Percentiles rank a stretch among this genome's conserved stretches.
phyloP scores from a whole-genome alignment of 352 stramenopile genomes.

The Pythium brachiatum region DNA sequence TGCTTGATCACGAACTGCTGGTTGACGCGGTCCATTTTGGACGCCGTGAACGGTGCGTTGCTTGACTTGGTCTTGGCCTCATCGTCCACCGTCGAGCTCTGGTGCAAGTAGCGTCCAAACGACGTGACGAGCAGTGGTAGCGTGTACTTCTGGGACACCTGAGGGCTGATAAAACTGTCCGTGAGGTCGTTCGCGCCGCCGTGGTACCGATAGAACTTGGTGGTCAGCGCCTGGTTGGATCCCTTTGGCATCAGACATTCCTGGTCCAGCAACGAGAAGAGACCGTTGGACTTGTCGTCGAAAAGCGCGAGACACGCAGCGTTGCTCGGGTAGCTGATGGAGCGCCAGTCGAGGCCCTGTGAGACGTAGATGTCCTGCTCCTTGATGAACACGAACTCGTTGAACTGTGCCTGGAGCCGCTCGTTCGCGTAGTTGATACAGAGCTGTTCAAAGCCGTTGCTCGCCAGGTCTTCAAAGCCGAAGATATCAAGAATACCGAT shows the following conservation, averaged over 20 bases:
- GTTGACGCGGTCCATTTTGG: constrained; percentile 83
- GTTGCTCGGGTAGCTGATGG: constrained; percentile 80
- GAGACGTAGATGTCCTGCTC: constrained; percentile 82
- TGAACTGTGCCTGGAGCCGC: constrained; percentile 83
- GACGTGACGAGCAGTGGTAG: constrained; percentile 61
- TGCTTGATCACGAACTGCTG: constrained; percentile 81
- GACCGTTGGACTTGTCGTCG: constrained; percentile 72
- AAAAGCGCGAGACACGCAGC: constrained; percentile 76
- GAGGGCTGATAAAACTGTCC: constrained; percentile 31
- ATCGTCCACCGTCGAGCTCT: constrained; percentile 22
- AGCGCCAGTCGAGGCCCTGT: constrained; percentile 85
- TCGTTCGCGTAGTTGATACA: constrained; percentile 90
- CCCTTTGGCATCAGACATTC: constrained; percentile 84
- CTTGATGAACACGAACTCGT: constrained; percentile 87
- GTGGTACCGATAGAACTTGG: constrained; percentile 83
- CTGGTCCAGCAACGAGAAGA: constrained; percentile 83
- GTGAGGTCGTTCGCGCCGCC: constrained; percentile 32
- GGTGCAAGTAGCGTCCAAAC: constrained; percentile 61
- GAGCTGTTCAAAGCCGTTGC: constrained; percentile 85
- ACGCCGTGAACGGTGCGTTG: constrained; percentile 65
- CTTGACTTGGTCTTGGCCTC: constrained; percentile 34
- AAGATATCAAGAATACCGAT: constrained; percentile 91
- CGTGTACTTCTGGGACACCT: constrained; percentile 44
- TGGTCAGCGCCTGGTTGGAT: constrained; percentile 72
- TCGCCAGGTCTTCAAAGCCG: constrained; percentile 81